These are phyloP conservation scores for Alloteropsis semialata DNA, from an alignment of 176 grass and related monocot genomes.

Conservation along the genomic window DNA sequence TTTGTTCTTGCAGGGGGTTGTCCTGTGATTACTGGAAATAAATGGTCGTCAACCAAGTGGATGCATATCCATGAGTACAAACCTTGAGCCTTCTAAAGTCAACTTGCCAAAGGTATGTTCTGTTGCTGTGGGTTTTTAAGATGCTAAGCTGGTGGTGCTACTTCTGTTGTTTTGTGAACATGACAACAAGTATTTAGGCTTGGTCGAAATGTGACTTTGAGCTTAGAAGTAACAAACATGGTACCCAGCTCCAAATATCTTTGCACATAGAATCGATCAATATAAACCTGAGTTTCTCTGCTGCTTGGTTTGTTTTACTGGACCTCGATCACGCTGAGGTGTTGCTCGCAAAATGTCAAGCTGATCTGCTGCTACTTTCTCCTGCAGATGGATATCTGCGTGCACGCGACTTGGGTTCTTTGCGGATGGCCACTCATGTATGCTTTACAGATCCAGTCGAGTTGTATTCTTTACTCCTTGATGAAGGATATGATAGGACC, in stretches of 20 bases:
- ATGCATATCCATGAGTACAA: constrained; percentile 78
- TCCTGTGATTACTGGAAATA: constrained; percentile 87
- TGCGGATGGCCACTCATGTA: not conserved
- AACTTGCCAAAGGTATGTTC: constrained; percentile 18
- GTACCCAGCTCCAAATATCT: not conserved
- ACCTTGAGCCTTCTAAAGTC: constrained; percentile 31
- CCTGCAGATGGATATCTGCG: constrained; percentile 22
- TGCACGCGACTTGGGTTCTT: not conserved
- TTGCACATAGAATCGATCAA: not conserved
- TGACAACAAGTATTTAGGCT: not conserved
- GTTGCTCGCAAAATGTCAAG: not conserved
- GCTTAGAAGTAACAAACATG: not conserved
- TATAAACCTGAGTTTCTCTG: not conserved
- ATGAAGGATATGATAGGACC: not conserved
- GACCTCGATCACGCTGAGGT: not conserved
- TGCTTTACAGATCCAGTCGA: constrained; percentile 3
- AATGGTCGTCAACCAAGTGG: constrained; percentile 98
- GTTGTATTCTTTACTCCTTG: not conserved
- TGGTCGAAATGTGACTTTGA: not conserved
- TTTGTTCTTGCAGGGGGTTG: constrained; percentile 61
- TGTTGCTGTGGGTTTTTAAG: not conserved
- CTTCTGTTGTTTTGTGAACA: not conserved
- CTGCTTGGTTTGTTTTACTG: not conserved
- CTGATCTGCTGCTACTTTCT: not conserved
- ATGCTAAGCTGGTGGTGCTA: not conserved